Conservation (phyloP, 805 yeast species). For the Ogataea methanolica region DNA sequence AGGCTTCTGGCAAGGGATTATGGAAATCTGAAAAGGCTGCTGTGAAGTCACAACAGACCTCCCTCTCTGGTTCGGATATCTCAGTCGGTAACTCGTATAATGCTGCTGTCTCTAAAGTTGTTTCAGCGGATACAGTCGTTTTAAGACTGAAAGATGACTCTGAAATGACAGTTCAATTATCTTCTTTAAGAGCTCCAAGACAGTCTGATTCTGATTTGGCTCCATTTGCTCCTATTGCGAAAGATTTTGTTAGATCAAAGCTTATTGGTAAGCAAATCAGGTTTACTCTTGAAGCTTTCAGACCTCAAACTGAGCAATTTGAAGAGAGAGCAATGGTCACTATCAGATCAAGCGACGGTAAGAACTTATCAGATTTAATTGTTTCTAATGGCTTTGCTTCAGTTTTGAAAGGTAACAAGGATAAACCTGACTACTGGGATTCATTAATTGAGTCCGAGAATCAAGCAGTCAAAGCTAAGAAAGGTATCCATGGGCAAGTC, state of each 20-base stretch:
- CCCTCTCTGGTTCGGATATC: conserved; percentile 27
- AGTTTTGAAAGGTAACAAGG: conserved; percentile 68
- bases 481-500: conserved; percentile 60
- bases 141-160: conserved; percentile 46
- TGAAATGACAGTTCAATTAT: conserved; percentile 65
- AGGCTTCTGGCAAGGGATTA: conserved; percentile 46
- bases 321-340: conserved; percentile 68
- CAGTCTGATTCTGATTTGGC: conserved; percentile 52
- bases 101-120: conserved; percentile 55
- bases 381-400: conserved; percentile 68
- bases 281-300: conserved; percentile 56
- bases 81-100: conserved; percentile 44
- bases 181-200: conserved; percentile 75
- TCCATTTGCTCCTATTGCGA: conserved; percentile 59
- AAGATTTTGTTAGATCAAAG: conserved; percentile 66
- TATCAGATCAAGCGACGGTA: conserved; percentile 42
- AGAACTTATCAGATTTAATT: conserved; percentile 56
- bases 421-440: conserved; percentile 76
- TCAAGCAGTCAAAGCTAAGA: conserved; percentile 48
- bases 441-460: conserved; percentile 64
- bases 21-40: conserved; percentile 40
- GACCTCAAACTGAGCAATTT: conserved; percentile 55
- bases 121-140: conserved; percentile 64
- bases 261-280: conserved; percentile 69
- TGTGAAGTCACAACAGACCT: conserved; percentile 6